phyloP scores from a whole-genome alignment of 2,329 filamentous ascomycete genomes.

The Microsporum ferrugineum region DNA sequence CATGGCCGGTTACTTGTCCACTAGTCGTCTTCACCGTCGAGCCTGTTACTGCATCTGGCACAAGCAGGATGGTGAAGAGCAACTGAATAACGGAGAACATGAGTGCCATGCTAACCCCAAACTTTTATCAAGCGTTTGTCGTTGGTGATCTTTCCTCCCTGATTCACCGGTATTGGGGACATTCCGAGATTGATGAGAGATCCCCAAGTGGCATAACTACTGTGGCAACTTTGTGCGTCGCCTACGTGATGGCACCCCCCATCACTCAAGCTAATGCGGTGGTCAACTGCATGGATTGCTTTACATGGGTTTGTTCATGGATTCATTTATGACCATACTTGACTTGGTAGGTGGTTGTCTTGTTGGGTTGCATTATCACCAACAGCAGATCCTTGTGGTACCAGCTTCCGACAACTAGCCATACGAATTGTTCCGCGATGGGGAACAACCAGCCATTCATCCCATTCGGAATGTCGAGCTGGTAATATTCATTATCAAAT shows the following conservation, averaged over 20 bases:
- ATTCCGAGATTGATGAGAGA: not conserved
- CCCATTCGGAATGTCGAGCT: no score
- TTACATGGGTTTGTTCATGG: not conserved
- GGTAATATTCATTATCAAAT: no score
- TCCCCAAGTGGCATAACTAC: not conserved
- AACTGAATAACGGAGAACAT: not conserved
- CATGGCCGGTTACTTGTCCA: slow-evolving; percentile 12
- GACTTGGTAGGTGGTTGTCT: no score
- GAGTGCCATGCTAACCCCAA: not conserved
- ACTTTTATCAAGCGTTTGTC: not conserved
- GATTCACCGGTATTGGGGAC: not conserved
- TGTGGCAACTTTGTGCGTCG: not conserved
- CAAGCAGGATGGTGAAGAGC: not conserved
- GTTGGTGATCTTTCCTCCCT: not conserved
- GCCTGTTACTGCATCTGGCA: not conserved
- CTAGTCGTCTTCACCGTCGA: slow-evolving; percentile 10
- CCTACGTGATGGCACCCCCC: not conserved
- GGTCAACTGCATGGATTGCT: not conserved
- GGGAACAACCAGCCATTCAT: no score
- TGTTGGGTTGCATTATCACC: not conserved
- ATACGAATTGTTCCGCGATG: no score
- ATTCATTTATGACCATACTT: no score
- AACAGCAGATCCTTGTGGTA: not conserved
- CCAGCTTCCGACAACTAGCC: no score
- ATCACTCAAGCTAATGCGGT: not conserved